phyloP scores from a whole-genome alignment of 2,329 filamentous ascomycete species.

The Xylaria multiplex region DNA sequence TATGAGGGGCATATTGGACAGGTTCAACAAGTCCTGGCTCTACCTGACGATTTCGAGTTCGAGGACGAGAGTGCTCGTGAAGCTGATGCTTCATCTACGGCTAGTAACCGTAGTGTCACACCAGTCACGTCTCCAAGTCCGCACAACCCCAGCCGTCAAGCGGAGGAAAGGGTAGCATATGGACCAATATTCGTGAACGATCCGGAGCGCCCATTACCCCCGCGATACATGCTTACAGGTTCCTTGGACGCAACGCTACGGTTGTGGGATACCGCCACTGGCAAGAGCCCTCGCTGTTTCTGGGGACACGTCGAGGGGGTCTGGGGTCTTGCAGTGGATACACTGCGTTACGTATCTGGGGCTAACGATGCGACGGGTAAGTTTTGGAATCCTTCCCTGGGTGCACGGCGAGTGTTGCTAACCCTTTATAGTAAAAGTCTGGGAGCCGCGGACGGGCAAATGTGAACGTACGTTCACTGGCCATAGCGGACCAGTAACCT shows the following conservation, averaged over 20 bases:
- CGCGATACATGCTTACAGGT: constrained; percentile 91
- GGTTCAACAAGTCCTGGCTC: constrained; percentile 87
- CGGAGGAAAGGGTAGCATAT: constrained; percentile 65
- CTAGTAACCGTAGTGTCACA: constrained; percentile 59
- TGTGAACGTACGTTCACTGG: constrained; percentile 94
- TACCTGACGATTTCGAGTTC: constrained; percentile 89
- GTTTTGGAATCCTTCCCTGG: background rate
- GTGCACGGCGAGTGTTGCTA: constrained; percentile 6
- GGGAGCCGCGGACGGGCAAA: constrained; percentile 91
- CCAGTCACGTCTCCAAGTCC: constrained; percentile 47
- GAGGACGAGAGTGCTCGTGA: constrained; percentile 71
- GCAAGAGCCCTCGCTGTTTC: constrained; percentile 87
- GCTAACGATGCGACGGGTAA: constrained; percentile 82
- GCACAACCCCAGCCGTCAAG: constrained; percentile 42
- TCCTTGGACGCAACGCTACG: constrained; percentile 91
- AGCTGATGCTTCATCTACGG: constrained; percentile 64
- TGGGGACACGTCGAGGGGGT: constrained; percentile 97
- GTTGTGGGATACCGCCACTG: constrained; percentile 87
- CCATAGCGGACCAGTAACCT: constrained; percentile 90
- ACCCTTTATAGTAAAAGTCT: constrained; percentile 76
- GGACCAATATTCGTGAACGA: constrained; percentile 71
- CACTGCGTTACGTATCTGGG: constrained; percentile 85
- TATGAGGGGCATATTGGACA: constrained; percentile 94
- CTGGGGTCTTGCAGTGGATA: constrained; percentile 92
- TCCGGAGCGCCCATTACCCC: constrained; percentile 74